Base-by-base conservation (phyloP, 352 stramenopile species). In the Phytophthora pini region DNA sequence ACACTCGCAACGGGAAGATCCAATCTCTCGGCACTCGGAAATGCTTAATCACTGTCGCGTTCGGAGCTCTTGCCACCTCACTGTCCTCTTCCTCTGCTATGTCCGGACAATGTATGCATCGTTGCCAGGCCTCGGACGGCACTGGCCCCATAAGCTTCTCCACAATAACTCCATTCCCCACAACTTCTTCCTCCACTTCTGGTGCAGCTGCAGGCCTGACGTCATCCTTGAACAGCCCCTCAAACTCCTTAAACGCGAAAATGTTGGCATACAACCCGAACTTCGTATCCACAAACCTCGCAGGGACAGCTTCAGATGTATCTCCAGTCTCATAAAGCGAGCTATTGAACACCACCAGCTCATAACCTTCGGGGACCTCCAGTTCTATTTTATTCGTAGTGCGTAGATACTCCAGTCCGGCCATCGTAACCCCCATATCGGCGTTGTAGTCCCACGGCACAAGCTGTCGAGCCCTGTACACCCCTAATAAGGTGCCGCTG, bases 181-280 rank as follows among this genome's bases (percentile, higher is more conserved):
- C 70, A 4, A 69, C 52, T 0, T 58, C 43, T 12, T 75, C 61
- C 29, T 68, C 59, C 20, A 56, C 59, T 20, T 50, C 31, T 5
- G 27, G 45, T 2, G 44, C 67, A 7, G 38, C 58, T 10, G 56
- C 48, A 6, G 66, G 17, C 20, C 55, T 66, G 7, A 79, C 46
- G 11, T 74, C 43, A 17, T 76, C 63, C 27, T 72, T 68, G 8
- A 76, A 78, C 7, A 69, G 13, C 13, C 74, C 70, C n/a, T 74
- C 59, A 31, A 74, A 65, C 48, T 83, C 70, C 5, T 62, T 15
- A 59, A 87, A 87, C 43, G 60, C 77, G 47, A 80, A 78, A 32
- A 88, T 56, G 27, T 87, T 77, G 20, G 79, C 63, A 62, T 83
- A 90, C 26, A 90, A 79, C 0, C 79, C 81, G 17, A 76, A 76